phyloP scores from a whole-genome alignment of 306 rosid species.

The Acacia melanoxylon region DNA sequence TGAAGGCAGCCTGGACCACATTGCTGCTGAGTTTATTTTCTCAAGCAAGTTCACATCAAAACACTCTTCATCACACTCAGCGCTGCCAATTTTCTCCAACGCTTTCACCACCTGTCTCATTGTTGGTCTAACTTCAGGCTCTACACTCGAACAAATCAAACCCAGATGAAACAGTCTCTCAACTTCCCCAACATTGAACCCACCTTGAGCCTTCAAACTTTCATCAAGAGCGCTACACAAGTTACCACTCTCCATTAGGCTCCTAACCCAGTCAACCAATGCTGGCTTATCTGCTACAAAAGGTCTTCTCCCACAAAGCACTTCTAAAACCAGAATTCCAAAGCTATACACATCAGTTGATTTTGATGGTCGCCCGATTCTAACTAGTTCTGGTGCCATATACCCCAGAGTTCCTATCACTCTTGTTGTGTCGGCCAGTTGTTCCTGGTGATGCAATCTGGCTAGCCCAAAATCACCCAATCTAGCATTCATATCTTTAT shows the following conservation, averaged over 20 bases:
- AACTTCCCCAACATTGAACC: conserved; percentile 38
- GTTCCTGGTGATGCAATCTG: conserved; percentile 51
- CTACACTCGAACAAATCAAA: conserved; percentile 59
- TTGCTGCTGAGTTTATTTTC: conserved; percentile 47
- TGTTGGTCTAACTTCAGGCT: conserved; percentile 58
- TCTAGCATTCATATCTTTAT: conserved; percentile 70
- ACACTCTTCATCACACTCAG: conserved; percentile 37
- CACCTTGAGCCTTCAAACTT: conserved; percentile 45
- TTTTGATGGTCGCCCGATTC: conserved; percentile 47
- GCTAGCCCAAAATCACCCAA: conserved; percentile 77
- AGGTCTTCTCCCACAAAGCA: conserved; percentile 62
- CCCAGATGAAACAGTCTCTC: conserved; percentile 65
- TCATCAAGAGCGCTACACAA: conserved; percentile 48
- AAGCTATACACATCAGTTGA: conserved; percentile 65
- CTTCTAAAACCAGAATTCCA: conserved; percentile 67
- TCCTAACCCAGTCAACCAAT: conserved; percentile 56
- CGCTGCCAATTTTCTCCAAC: conserved; percentile 44
- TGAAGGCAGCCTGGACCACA: conserved; percentile 36
- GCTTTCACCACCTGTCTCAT: conserved; percentile 65
- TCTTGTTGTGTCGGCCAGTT: conserved; percentile 43
- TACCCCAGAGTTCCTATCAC: conserved; percentile 75
- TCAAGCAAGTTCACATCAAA: conserved; percentile 37
- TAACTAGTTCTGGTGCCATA: conserved; percentile 66
- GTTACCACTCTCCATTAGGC: conserved; percentile 46
- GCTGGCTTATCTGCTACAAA: conserved; percentile 51